phyloP scores from a whole-genome alignment of 371 early-diverging fungal species.

The Funneliformis caledonium region DNA sequence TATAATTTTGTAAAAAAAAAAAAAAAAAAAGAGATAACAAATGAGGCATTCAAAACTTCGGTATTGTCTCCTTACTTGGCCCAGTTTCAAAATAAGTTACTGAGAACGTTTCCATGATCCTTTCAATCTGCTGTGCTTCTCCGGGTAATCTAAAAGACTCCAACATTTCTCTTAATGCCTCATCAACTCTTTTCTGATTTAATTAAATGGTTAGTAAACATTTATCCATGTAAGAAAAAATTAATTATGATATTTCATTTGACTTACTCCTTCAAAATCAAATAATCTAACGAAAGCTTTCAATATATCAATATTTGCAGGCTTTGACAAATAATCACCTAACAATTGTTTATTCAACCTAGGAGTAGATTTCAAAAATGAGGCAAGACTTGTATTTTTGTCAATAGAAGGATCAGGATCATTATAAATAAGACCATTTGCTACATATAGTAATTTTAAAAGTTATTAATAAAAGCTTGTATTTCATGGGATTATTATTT shows the following conservation, averaged over 20 bases:
- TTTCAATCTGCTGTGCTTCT: constrained; percentile 93
- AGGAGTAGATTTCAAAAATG: constrained; percentile 74
- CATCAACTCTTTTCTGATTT: constrained; percentile 77
- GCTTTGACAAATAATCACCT: constrained; percentile 90
- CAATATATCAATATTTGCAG: constrained; percentile 76
- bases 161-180: constrained; percentile 82
- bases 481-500: too few species aligned
- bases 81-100: constrained; percentile 71
- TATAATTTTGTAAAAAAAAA: background rate
- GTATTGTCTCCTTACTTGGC: constrained; percentile 43
- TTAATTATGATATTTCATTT: background rate
- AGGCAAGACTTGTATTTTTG: constrained; percentile 64
- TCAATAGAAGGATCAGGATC: constrained; percentile 51
- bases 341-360: constrained; percentile 77
- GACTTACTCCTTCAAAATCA: constrained; percentile 74
- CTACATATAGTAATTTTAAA: constrained; percentile 40
- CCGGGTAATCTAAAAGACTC: constrained; percentile 91
- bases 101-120: constrained; percentile 89
- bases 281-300: constrained; percentile 83
- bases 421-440: constrained; percentile 54
- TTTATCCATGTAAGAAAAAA: background rate
- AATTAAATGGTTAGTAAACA: background rate
- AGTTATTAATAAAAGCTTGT: background rate
- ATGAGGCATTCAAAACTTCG: background rate
- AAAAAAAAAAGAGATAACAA: background rate